Evolutionary conservation across 805 yeast genomes (phyloP), one percentile per base, ranked within the genome.

Genomic region (Cyberlindnera mississippiensis): DNA sequence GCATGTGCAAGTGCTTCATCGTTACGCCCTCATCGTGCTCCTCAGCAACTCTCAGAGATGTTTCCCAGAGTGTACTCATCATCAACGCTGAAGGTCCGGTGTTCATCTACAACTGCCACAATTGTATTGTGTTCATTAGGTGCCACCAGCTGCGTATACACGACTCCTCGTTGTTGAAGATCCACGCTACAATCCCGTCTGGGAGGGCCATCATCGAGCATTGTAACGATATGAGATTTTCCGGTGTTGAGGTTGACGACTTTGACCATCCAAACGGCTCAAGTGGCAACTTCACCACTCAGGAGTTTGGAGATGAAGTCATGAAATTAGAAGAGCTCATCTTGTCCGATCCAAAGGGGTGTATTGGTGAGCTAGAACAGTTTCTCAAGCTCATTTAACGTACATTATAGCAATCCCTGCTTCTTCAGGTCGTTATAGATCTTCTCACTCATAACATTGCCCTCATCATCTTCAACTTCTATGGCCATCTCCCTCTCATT

Each of bases 391-490:
- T 13, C 12, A 27, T 27, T 8, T 13, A 5, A 29, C 14, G 12
- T 14, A 29, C 7, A n/a, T 35, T 64, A 89, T 24, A 88, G 52
- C 37, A 91, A 67, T 0, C 97, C 98, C 64, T 91, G 98, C 51
- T 78, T 82, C 63, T 87, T 85, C 59, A 91, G 69, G 51, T 93
- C 97, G 15, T 80, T 72, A 61, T 86, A 91, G 33, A 87, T 90
- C 51, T 78, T 77, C 52, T 80, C 82, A 27, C 84, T 76, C 95
- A 91, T 84, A 13, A 87, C 96, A 57, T 93, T 91, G 10, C 98
- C 99, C 14, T 87, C 89, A 1, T 78, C 83, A 57, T 93, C 98
- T 60, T 91, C 98, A 28, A 90, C 85, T 61, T 93, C 96, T 11
- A 82, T 72, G 1, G 78, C 76, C 40, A 71, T 68, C 48, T 82